phyloP scores from a whole-genome alignment of 225 moss, liverwort and hornwort genomes.

The Lunularia cruciata region DNA sequence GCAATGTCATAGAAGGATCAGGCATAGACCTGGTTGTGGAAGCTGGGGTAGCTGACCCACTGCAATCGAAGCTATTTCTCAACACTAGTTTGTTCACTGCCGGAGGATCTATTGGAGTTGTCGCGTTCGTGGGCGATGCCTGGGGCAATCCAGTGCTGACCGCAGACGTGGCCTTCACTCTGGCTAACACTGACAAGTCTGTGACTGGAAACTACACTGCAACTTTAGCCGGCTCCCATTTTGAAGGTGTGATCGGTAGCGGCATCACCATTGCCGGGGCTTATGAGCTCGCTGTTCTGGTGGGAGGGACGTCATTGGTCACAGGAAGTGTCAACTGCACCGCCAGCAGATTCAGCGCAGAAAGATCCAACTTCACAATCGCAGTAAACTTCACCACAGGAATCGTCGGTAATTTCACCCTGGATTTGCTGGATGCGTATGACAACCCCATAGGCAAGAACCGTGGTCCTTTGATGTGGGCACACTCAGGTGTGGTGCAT shows the following conservation, averaged over 20 bases:
- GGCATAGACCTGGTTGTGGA: not conserved
- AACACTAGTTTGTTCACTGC: constrained; percentile 3
- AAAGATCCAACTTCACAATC: constrained; percentile 9
- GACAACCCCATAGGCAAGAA: not conserved
- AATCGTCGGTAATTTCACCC: constrained; percentile 1
- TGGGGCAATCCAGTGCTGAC: constrained; percentile 20
- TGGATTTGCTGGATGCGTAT: constrained; percentile 1
- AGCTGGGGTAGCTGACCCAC: not conserved
- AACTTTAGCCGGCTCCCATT: constrained; percentile 13
- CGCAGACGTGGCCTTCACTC: not conserved
- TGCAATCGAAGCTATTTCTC: not conserved
- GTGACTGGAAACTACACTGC: constrained; percentile 10
- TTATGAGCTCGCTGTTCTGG: constrained; percentile 1
- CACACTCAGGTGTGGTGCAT: not conserved
- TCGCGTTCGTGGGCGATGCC: constrained; percentile 4
- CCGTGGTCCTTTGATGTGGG: not conserved
- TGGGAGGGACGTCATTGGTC: not conserved
- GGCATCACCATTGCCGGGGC: constrained; percentile 19
- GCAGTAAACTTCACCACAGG: constrained; percentile 21
- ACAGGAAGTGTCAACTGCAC: constrained; percentile 3
- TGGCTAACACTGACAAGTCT: not conserved
- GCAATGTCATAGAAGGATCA: constrained; percentile 16
- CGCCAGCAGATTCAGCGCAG: not conserved
- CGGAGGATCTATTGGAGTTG: constrained; percentile 14
- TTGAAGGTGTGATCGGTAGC: constrained; percentile 7